Evolutionary conservation across 106 monocot species (phyloP), one percentile per base, ranked within the genome.

Genomic region (Dendrobium chrysotoxum): DNA sequence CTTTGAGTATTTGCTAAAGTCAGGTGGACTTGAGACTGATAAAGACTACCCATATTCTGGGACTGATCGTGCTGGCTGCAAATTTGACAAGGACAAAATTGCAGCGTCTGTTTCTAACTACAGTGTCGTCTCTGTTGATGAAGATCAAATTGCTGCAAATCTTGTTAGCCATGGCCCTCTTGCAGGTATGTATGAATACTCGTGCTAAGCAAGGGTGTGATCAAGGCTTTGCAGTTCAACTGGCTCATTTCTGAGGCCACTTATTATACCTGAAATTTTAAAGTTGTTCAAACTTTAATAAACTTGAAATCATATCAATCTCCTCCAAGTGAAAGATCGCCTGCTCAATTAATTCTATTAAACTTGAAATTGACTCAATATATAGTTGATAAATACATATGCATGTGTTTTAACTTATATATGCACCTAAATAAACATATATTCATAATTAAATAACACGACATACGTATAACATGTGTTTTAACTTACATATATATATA

Each of bases 81-180:
- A 90, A 81, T 93, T 93, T 78, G 85, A 91, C 81, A 96, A 91
- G 78, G 85, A 82, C 26, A 96, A 93, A 85, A 90, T 96, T 77
- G 89, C 75, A 57, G 89, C 91, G 23, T 85, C 91, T 30, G 91
- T 96, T 40, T 71, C 83, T 23, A 96, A 96, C 81, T 96, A 86
- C 89, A 91, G 88, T 75, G 88, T 86, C 41, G 88, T 96, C 31
- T 89, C 95, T 25, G 76, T 85, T 73, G 85, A 96, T 81, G 95
- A 93, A 78, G 95, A 93, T 85, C 95, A 96, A 55, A 93, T 96
- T 80, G 91, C 93, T 78, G 95, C 95, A 5, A 96, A 96, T 83
- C 95, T 96, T 84, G 91, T 96, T 64, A 91, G 91, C 46, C 81
- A 93, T 68, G 95, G 95, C 20, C 95, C 95, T 77, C 95, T 96